phyloP scores from a whole-genome alignment of 257 asterid genomes.

The Nicotiana sylvestris region DNA sequence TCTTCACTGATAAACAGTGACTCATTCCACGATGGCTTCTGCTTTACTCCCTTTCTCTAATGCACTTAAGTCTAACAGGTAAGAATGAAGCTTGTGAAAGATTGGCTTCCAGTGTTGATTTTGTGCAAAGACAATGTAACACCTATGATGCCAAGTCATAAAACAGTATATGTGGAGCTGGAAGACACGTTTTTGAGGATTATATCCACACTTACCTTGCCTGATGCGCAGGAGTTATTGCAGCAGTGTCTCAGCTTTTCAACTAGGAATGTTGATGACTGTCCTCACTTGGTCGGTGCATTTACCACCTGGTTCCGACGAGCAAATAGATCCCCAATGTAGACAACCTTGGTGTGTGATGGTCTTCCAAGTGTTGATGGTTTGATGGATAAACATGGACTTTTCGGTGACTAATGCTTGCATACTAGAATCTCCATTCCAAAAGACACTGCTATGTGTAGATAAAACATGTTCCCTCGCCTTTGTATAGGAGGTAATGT shows the following conservation, averaged over 20 bases:
- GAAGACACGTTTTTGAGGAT: constrained; percentile 77
- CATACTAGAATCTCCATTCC: not conserved
- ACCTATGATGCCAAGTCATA: constrained; percentile 45
- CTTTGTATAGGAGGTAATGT: not conserved
- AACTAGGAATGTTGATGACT: constrained; percentile 77
- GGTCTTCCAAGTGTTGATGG: not conserved
- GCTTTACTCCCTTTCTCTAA: not conserved
- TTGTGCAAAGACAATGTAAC: constrained; percentile 63
- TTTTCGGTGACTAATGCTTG: not conserved
- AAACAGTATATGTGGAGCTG: constrained; percentile 58
- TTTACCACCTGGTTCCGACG: constrained; percentile 95
- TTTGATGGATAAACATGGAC: not conserved
- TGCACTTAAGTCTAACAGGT: constrained; percentile 37
- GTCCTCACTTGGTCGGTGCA: constrained; percentile 85
- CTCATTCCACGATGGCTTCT: not conserved
- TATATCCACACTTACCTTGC: constrained; percentile 82
- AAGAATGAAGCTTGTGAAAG: constrained; percentile 74
- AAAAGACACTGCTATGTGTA: not conserved
- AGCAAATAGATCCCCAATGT: constrained; percentile 41
- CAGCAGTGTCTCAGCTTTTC: constrained; percentile 91
- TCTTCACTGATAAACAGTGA: not conserved
- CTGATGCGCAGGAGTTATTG: constrained; percentile 65
- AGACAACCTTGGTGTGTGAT: not conserved
- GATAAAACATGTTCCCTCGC: not conserved
- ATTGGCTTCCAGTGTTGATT: constrained; percentile 92